These are phyloP conservation scores for Clonostachys rhizophaga DNA, from an alignment of 2,329 filamentous ascomycete species.

Conservation along the genomic window DNA sequence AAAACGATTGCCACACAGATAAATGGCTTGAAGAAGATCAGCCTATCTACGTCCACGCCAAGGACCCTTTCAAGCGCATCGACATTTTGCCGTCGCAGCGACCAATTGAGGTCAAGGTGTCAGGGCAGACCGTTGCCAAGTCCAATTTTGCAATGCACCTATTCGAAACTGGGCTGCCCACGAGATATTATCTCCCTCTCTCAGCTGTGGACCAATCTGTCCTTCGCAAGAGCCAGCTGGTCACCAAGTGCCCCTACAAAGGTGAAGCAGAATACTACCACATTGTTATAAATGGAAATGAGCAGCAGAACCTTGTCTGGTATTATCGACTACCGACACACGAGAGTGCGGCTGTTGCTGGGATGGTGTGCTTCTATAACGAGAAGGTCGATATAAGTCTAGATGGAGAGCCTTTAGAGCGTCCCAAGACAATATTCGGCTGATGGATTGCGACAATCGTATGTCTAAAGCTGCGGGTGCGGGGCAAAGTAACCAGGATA, in stretches of 20 bases:
- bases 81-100: conserved; percentile 55
- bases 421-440: conserved; percentile 19
- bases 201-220: conserved; percentile 39
- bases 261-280: conserved; percentile 60
- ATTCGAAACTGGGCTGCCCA: conserved; percentile 54
- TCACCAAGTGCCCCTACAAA: conserved; percentile 63
- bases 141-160: conserved; percentile 45
- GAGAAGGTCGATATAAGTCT: conserved; percentile 62
- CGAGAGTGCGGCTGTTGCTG: conserved; percentile 51
- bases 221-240: conserved; percentile 42
- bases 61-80: conserved; percentile 62
- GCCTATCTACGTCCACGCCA: conserved; percentile 57
- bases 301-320: conserved; percentile 52
- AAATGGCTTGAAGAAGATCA: conserved; percentile 51
- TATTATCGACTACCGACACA: conserved; percentile 53
- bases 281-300: conserved; percentile 37
- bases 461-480: too few relatives aligned
- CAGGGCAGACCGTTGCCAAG: conserved; percentile 40
- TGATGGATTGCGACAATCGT: background rate
- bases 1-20: conserved; percentile 12
- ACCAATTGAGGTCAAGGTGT: conserved; percentile 41
- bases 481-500: too few relatives aligned
- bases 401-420: conserved; percentile 35
- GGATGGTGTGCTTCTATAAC: conserved; percentile 61
- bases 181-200: conserved; percentile 54